These are phyloP conservation scores for Salmacisia buchloeana DNA, from an alignment of 1,284 basidiomycete genomes.

Conservation along the genomic window DNA sequence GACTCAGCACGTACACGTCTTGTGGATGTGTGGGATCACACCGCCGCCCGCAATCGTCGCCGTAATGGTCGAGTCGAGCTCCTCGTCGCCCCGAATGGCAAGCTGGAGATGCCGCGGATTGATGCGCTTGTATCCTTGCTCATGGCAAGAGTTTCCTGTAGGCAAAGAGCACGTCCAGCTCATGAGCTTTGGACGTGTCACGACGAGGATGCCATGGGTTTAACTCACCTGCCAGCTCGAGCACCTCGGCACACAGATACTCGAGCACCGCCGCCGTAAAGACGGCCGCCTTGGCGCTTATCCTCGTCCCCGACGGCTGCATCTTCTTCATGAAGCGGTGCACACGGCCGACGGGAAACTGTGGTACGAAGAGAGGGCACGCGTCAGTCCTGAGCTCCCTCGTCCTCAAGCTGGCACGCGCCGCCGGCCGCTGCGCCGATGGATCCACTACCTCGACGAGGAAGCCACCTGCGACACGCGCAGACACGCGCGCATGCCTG, in stretches of 20 bases:
- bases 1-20: constrained; percentile 52
- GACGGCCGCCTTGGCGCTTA: constrained; percentile 85
- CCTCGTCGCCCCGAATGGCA: constrained; percentile 93
- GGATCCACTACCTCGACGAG: too few relatives aligned
- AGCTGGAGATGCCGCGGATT: constrained; percentile 87
- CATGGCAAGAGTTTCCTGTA: constrained; percentile 89
- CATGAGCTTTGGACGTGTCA: background rate
- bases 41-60: constrained; percentile 69
- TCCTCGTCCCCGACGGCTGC: constrained; percentile 86
- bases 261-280: constrained; percentile 87
- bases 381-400: background rate
- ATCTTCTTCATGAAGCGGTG: constrained; percentile 89
- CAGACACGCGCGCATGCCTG: too few relatives aligned
- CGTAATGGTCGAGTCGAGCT: constrained; percentile 60
- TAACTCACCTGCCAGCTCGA: constrained; percentile 73
- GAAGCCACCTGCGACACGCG: background rate
- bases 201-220: background rate
- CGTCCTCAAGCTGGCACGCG: background rate
- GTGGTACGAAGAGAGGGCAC: background rate
- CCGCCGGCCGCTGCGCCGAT: too few relatives aligned
- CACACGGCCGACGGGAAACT: constrained; percentile 91
- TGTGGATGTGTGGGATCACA: constrained; percentile 94
- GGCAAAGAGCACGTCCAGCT: background rate
- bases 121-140: constrained; percentile 91
- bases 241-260: constrained; percentile 82